Conservation (phyloP, 257 asterid species). For the Ajuga chamaepitys region DNA sequence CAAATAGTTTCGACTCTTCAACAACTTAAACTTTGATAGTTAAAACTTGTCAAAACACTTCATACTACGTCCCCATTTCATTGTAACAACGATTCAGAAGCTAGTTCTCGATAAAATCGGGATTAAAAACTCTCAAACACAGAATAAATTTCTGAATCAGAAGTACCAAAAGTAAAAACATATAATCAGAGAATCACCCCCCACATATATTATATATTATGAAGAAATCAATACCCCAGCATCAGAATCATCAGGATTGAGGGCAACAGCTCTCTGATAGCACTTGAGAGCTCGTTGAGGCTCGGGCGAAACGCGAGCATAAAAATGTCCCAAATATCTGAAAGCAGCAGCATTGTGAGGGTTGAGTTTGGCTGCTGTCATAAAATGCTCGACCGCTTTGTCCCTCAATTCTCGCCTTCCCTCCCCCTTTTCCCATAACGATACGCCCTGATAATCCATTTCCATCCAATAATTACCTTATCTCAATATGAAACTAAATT, state of each 20-base stretch:
- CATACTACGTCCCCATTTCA: neutral
- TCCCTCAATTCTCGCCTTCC: constrained; percentile 26
- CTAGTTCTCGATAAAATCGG: neutral
- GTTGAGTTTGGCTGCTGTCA: constrained; percentile 63
- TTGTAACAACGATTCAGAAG: neutral
- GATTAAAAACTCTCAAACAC: neutral
- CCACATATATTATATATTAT: neutral
- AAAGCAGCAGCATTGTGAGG: constrained; percentile 75
- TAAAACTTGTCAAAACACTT: neutral
- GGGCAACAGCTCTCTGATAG: constrained; percentile 81
- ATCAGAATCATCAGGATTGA: constrained; percentile 73
- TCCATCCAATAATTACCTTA: neutral
- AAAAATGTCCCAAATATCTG: constrained; percentile 82
- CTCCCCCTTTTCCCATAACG: constrained; percentile 71
- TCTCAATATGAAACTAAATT: neutral
- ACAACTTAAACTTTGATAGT: neutral
- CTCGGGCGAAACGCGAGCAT: constrained; percentile 42
- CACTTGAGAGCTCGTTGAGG: constrained; percentile 89
- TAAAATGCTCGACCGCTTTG: constrained; percentile 74
- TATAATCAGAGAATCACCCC: neutral
- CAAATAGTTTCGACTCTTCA: neutral
- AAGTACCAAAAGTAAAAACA: constrained; percentile 7
- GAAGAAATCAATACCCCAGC: constrained; percentile 50
- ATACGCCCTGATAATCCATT: constrained; percentile 44
- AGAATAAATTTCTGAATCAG: neutral